phyloP scores from a whole-genome alignment of 441 rosid genomes.

The Kokia cookei region DNA sequence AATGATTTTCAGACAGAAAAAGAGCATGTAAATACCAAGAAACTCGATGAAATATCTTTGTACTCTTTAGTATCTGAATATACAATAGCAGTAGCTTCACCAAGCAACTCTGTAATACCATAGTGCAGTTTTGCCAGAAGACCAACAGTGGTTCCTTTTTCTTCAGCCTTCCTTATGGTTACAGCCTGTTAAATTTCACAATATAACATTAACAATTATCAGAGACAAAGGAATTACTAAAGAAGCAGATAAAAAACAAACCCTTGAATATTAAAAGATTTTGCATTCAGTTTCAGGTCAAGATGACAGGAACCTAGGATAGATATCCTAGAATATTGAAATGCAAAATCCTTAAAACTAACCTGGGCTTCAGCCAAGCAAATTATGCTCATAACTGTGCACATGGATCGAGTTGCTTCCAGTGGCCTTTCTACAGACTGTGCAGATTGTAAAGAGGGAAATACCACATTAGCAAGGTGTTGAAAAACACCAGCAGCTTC shows the following conservation, averaged over 20 bases:
- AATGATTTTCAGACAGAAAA: not conserved
- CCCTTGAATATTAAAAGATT: not conserved
- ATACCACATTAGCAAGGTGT: constrained; percentile 49
- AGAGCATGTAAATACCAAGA: constrained; percentile 35
- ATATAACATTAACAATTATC: constrained; percentile 2
- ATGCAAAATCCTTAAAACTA: constrained; percentile 5
- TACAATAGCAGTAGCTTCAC: constrained; percentile 38
- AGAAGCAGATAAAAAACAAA: not conserved
- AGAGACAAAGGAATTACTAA: not conserved
- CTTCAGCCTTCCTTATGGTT: constrained; percentile 55
- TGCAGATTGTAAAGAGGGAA: constrained; percentile 39
- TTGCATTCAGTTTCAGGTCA: not conserved
- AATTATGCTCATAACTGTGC: constrained; percentile 48
- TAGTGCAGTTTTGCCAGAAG: constrained; percentile 67
- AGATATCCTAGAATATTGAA: not conserved
- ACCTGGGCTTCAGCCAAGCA: constrained; percentile 92
- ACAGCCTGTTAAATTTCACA: constrained; percentile 36
- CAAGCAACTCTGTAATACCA: constrained; percentile 51
- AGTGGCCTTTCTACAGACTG: constrained; percentile 44
- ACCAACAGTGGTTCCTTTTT: constrained; percentile 38
- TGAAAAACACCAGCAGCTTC: constrained; percentile 77
- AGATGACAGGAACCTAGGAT: not conserved
- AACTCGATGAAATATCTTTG: constrained; percentile 48
- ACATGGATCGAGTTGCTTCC: constrained; percentile 49
- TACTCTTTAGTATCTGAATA: constrained; percentile 29